Base-by-base conservation (phyloP, 192 early-diverging fungal genomes). In the Spizellomyces sp. region DNA sequence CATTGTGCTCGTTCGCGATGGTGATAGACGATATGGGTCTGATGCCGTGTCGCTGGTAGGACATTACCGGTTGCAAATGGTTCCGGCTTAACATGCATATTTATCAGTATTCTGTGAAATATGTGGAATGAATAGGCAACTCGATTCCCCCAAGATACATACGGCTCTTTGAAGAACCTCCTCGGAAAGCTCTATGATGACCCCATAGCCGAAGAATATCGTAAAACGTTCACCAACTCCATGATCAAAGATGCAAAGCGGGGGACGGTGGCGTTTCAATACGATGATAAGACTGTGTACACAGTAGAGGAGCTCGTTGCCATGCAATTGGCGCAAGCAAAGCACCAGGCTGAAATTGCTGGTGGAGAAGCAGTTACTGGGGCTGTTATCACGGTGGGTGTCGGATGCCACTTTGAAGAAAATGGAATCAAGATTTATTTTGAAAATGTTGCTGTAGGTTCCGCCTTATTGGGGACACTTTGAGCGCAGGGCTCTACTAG, bases 401-500 rank as follows among this genome's bases (percentile, higher is more conserved):
- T 22, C 14, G 27, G 22, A 3, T 61, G 59, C 12, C 41, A n/a
- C 52, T 55, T 55, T 15, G 19, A 61, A 12, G 59, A 12, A 1
- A 41, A 17, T 17, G 2, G 41, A 9, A 74, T n/a, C 59, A 9
- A 27, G 50, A 17, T 62, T 50, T 52, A 27, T 5, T 56, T 77
- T 9, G 59, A 21, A 43, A 46, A 48, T 27, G 15, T 45, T 67
- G n/a, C n/a, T n/a, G 44, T 62, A 91, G 90, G 86, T 99, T 6
- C 96, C 98, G 36, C 89, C 95, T 41, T 95, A 92, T 76, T 94
- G 92, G 71, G 90, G 80, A 69, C 94, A 96, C 71, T 86, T 84
- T 67, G 95, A 99, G 83, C 91, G 98, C 19, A 91, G 91, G 73
- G 92, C 95, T 9, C 81, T 98, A 74, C 80, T 98, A 6, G 98